Base-by-base conservation (phyloP, 2,329 filamentous ascomycete genomes). In the Botrytis tulipae region DNA sequence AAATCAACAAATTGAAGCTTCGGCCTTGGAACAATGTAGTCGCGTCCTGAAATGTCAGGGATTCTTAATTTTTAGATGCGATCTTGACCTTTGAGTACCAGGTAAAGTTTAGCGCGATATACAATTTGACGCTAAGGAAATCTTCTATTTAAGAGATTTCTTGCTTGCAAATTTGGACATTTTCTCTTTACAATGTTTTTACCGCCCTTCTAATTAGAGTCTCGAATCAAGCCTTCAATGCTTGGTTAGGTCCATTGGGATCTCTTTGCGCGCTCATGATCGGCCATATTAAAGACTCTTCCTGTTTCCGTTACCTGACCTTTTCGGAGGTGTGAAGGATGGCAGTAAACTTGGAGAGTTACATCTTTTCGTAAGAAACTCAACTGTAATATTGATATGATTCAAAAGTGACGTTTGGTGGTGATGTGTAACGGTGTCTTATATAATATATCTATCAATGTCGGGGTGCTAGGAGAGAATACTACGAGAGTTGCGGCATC, bases 121-220 rank as follows among this genome's bases (percentile, higher is more conserved):
- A 0, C 3, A 0, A 51, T 20, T n/a, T 62, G 37, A 40, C 65
- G 65, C 71, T 69, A 68, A 65, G n/a, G 62, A 74, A 72, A 63
- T 74, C 67, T 74, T 73, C 69, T 35, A 61, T 37, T 65, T 73
- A 72, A 73, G 35, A 69, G 63, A 75, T 32, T 66, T 73, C 72
- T 32, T 72, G 35, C n/a, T 14, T 40, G 32, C 59, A 54, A 66
- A 8, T 66, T 65, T 25, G 1, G 25, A 71, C 32, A 61, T 73
- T 74, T 75, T 76, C 75, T 67, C 32, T 59, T 67, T 74, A 72
- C 87, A 86, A 93, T 93, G 91, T 93, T 90, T 71, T 71, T 66
- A 89, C 87, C 82, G 90, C 91, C 94, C 91, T 92, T 91, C 90
- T 93, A 93, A 93, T 95, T 98, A 98, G 96, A 99, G 96, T 99